Conservation (phyloP, 768 basidiomycete species). For the Crucibulum laeve region DNA sequence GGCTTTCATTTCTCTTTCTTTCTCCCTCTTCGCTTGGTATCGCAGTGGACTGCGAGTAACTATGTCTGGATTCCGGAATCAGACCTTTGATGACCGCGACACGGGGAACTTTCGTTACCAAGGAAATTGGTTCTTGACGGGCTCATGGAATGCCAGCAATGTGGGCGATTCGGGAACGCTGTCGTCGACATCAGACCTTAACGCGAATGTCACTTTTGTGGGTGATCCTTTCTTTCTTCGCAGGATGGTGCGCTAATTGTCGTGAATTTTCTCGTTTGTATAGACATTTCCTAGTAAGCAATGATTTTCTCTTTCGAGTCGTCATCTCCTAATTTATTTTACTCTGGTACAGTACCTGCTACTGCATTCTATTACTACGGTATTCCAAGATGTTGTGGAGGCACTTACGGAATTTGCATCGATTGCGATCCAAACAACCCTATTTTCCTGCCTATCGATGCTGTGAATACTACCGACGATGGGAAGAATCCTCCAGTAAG, state of each 20-base stretch:
- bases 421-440: constrained; percentile 25
- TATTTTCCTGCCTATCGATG: constrained; percentile 19
- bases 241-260: neutral
- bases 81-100: constrained; percentile 21
- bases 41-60: neutral
- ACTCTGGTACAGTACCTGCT: constrained; percentile 14
- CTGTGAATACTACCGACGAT: constrained; percentile 19
- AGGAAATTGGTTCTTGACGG: constrained; percentile 16
- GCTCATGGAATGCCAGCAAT: constrained; percentile 22
- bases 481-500: constrained; percentile 25
- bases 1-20: neutral
- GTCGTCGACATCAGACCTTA: constrained; percentile 15
- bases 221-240: constrained; percentile 6
- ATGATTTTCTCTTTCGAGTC: neutral
- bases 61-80: constrained; percentile 10
- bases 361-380: constrained; percentile 25
- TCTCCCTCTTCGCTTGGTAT: neutral
- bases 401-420: constrained; percentile 23
- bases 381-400: constrained; percentile 20
- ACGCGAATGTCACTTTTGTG: constrained; percentile 25
- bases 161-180: constrained; percentile 22
- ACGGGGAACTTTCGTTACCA: constrained; percentile 13
- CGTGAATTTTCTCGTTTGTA: neutral
- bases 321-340: neutral
- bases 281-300: constrained; percentile 11